These are phyloP conservation scores for Cicer yamashitae DNA, from an alignment of 306 rosid species.

Conservation along the genomic window DNA sequence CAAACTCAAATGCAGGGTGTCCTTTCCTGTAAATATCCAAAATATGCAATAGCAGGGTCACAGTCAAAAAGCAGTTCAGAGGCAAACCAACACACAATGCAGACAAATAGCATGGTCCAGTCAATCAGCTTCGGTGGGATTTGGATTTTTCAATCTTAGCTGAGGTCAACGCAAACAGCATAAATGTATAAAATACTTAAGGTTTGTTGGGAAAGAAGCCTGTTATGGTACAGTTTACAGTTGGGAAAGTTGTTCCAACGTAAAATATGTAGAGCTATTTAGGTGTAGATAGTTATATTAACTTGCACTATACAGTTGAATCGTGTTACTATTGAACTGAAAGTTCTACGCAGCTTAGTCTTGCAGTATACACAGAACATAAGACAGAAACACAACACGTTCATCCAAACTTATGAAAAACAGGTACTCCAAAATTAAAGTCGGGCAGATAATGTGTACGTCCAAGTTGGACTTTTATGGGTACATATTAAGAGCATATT, in stretches of 20 bases:
- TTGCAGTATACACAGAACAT: not conserved
- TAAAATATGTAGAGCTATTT: constrained; percentile 10
- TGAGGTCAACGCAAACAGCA: constrained; percentile 32
- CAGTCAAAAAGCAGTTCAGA: constrained; percentile 38
- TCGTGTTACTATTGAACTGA: not conserved
- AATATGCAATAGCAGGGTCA: constrained; percentile 47
- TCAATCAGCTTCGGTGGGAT: constrained; percentile 35
- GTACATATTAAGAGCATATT: not conserved
- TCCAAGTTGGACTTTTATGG: not conserved
- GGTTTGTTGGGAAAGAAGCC: constrained; percentile 10
- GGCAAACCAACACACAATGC: constrained; percentile 31
- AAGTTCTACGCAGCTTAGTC: not conserved
- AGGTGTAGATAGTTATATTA: not conserved
- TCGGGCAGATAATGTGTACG: not conserved
- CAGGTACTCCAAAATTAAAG: constrained; percentile 1
- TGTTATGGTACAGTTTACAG: constrained; percentile 20
- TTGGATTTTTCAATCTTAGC: constrained; percentile 21
- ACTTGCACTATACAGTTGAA: not conserved
- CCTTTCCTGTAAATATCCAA: constrained; percentile 76
- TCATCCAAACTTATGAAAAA: not conserved
- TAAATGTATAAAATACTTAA: constrained; percentile 6
- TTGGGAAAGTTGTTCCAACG: constrained; percentile 17
- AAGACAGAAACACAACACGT: constrained; percentile 1
- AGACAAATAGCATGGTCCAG: constrained; percentile 21
- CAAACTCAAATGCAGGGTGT: constrained; percentile 82